Conservation (phyloP, 2,329 filamentous ascomycete species). For the Colletotrichum liriopes region DNA sequence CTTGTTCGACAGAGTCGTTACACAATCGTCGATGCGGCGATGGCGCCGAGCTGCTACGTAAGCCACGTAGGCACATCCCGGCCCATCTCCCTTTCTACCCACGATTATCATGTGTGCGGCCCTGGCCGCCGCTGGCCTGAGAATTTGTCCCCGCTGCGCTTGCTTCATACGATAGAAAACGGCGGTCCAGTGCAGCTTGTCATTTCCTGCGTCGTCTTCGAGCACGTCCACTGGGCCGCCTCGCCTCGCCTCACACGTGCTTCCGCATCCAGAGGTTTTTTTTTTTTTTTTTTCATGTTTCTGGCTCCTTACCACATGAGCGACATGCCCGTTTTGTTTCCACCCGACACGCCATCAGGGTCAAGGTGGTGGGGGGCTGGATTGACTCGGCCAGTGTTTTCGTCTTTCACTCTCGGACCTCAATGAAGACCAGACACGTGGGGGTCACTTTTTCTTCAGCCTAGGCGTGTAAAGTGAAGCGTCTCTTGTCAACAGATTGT, state of each 20-base stretch:
- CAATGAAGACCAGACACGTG: not conserved
- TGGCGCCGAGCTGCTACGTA: not conserved
- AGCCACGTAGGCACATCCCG: not conserved
- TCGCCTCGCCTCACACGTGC: not conserved
- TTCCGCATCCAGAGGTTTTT: not conserved
- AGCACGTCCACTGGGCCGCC: not conserved
- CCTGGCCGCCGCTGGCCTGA: not conserved
- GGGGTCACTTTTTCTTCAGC: not conserved
- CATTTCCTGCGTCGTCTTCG: not conserved
- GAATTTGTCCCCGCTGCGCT: not conserved
- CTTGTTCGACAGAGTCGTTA: not conserved
- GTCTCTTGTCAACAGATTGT: not conserved
- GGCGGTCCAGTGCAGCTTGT: not conserved
- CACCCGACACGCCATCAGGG: not conserved
- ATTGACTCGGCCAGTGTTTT: not conserved
- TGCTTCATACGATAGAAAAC: not conserved
- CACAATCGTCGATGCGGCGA: not conserved
- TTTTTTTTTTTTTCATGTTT: not conserved
- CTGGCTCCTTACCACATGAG: not conserved
- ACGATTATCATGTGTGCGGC: not conserved
- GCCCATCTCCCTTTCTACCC: not conserved
- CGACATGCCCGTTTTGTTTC: not conserved
- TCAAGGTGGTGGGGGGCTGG: not conserved
- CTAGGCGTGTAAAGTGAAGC: not conserved
- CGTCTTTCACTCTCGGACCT: not conserved